Conservation (phyloP, 179 eudicot genomes). For the Amaranthus tricolor region DNA sequence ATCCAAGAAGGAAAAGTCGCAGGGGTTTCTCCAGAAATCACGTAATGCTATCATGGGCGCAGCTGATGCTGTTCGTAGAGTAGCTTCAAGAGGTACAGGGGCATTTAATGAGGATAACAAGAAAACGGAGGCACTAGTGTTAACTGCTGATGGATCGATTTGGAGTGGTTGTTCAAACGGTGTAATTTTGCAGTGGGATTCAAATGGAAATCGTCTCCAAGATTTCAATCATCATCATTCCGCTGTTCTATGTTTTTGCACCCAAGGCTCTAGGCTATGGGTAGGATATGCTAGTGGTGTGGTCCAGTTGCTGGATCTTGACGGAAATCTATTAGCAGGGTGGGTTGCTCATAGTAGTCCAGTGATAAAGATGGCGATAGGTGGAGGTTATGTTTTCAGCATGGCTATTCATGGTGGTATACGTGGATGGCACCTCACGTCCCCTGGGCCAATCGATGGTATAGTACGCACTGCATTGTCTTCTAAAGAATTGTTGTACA, state of each 20-base stretch:
- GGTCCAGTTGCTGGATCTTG: slow-evolving; percentile 77
- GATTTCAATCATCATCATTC: slow-evolving; percentile 68
- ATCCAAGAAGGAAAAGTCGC: slow-evolving; percentile 88
- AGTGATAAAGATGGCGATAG: slow-evolving; percentile 70
- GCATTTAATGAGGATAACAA: slow-evolving; percentile 75
- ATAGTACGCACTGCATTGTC: slow-evolving; percentile 62
- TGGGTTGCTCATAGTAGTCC: slow-evolving; percentile 96
- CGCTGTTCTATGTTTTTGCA: slow-evolving; percentile 78
- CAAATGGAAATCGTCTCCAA: slow-evolving; percentile 75
- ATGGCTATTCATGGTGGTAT: slow-evolving; percentile 98
- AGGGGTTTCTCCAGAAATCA: slow-evolving; percentile 83
- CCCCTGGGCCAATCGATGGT: slow-evolving; percentile 84
- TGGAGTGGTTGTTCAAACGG: slow-evolving; percentile 95
- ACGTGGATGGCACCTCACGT: slow-evolving; percentile 89
- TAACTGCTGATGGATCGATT: slow-evolving; percentile 74
- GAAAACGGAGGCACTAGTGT: slow-evolving; percentile 81
- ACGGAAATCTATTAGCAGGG: slow-evolving; percentile 70
- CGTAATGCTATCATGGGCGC: slow-evolving; percentile 99
- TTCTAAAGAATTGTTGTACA: slow-evolving; percentile 58
- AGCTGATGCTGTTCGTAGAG: slow-evolving; percentile 97
- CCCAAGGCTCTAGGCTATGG: slow-evolving; percentile 83
- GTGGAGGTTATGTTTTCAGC: slow-evolving; percentile 66
- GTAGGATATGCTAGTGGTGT: slow-evolving; percentile 91
- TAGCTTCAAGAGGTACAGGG: slow-evolving; percentile 83
- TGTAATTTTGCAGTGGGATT: slow-evolving; percentile 82